phyloP scores from a whole-genome alignment of 78 protist species.

The Creolimax fragrantissima region DNA sequence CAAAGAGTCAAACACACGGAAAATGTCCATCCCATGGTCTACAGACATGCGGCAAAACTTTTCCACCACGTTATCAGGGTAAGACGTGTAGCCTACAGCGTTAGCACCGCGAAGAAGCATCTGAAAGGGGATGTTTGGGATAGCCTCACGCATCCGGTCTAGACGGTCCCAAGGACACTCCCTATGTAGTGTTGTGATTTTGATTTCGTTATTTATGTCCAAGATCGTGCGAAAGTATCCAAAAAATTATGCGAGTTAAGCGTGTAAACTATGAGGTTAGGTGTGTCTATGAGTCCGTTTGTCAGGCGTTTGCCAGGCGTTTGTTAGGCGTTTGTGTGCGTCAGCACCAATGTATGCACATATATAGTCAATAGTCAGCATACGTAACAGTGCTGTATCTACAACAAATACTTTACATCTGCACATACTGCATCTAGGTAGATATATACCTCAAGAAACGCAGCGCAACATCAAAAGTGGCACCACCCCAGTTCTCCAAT shows the following conservation, averaged over 20 bases:
- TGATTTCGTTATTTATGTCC: background rate
- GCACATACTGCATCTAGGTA: background rate
- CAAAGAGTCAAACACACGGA: slow-evolving; percentile 86
- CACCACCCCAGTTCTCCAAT: slow-evolving; percentile 84
- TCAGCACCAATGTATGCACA: too few relatives aligned
- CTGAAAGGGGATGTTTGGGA: slow-evolving; percentile 70
- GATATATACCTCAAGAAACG: slow-evolving; percentile 51
- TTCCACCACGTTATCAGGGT: slow-evolving; percentile 82
- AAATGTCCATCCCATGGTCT: slow-evolving; percentile 65
- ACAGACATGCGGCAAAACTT: slow-evolving; percentile 43
- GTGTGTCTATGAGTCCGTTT: too few relatives aligned
- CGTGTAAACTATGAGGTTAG: too few relatives aligned
- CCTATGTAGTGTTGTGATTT: background rate
- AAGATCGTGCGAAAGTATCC: too few relatives aligned
- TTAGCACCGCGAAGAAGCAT: slow-evolving; percentile 50
- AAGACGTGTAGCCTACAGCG: slow-evolving; percentile 81
- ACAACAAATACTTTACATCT: too few relatives aligned
- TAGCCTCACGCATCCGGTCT: slow-evolving; percentile 37
- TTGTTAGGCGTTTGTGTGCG: too few relatives aligned
- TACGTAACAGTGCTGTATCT: too few relatives aligned
- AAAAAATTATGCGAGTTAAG: too few relatives aligned
- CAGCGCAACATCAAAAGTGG: slow-evolving; percentile 82
- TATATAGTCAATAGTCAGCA: too few relatives aligned
- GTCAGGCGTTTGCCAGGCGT: too few relatives aligned
- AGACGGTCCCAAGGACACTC: slow-evolving; percentile 61